Conservation (phyloP, 176 grass and related monocot genomes). For the Zizania latifolia region DNA sequence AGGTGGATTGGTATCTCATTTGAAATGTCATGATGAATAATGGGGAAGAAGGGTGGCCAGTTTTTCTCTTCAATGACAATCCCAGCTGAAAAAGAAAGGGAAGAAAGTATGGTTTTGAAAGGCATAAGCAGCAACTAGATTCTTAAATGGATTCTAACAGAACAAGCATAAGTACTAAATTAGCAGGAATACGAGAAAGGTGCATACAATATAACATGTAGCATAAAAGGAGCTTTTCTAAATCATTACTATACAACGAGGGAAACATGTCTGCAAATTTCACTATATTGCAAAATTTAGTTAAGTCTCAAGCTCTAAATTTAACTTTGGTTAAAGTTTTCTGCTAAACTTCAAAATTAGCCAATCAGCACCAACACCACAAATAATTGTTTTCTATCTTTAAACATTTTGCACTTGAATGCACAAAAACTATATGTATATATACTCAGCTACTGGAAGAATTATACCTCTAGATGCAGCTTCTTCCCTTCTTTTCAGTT, state of each 20-base stretch:
- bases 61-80: constrained; percentile 91
- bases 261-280: neutral
- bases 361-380: neutral
- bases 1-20: constrained; percentile 89
- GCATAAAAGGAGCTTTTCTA: constrained; percentile 6
- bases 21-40: constrained; percentile 97
- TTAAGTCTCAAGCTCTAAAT: neutral
- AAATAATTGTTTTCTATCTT: constrained; percentile 1
- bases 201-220: neutral
- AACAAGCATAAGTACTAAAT: neutral
- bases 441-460: neutral
- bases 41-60: constrained; percentile 86
- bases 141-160: neutral
- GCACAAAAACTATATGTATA: neutral
- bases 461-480: constrained; percentile 73
- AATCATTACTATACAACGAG: neutral
- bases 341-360: neutral
- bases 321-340: neutral
- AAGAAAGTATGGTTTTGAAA: constrained; percentile 9
- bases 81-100: constrained; percentile 60
- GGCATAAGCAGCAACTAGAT: neutral
- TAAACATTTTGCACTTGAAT: neutral
- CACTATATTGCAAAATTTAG: neutral
- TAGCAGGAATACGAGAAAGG: constrained; percentile 6
- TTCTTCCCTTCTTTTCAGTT: constrained; percentile 91